Conservation (phyloP, 1,284 basidiomycete species). For the Ustilago lituana region DNA sequence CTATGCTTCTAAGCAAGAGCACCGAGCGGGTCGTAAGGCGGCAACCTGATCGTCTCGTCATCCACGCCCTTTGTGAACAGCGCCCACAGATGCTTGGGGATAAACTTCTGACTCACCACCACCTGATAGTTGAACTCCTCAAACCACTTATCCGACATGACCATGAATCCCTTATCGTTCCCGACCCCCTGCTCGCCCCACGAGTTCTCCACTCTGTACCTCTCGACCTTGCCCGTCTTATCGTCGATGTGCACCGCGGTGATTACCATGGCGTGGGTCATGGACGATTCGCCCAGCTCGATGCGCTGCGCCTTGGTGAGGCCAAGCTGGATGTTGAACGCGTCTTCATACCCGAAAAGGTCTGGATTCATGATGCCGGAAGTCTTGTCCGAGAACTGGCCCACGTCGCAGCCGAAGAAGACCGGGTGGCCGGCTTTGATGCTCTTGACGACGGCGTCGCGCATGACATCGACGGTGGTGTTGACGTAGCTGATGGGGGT, state of each 20-base stretch:
- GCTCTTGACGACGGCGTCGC: slow-evolving; percentile 74
- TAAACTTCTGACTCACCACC: slow-evolving; percentile 51
- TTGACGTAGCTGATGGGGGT: slow-evolving; percentile 85
- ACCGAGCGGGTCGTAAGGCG: slow-evolving; percentile 50
- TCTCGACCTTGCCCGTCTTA: slow-evolving; percentile 76
- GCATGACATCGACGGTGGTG: slow-evolving; percentile 81
- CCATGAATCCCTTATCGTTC: slow-evolving; percentile 83
- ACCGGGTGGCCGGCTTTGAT: slow-evolving; percentile 90
- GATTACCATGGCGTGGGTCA: slow-evolving; percentile 81
- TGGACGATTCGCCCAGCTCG: slow-evolving; percentile 80
- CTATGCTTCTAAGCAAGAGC: slow-evolving; percentile 40
- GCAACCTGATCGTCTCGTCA: slow-evolving; percentile 68
- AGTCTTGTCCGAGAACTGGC: slow-evolving; percentile 77
- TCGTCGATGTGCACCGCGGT: slow-evolving; percentile 51
- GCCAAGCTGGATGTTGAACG: slow-evolving; percentile 73
- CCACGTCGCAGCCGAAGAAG: slow-evolving; percentile 90
- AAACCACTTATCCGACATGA: slow-evolving; percentile 83
- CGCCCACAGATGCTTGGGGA: slow-evolving; percentile 47
- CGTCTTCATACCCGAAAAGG: slow-evolving; percentile 75
- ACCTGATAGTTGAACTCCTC: slow-evolving; percentile 73
- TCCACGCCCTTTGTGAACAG: slow-evolving; percentile 48
- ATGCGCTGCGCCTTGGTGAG: slow-evolving; percentile 86
- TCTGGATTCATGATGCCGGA: slow-evolving; percentile 80
- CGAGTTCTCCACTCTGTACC: slow-evolving; percentile 94
- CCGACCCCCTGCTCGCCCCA: slow-evolving; percentile 82